Evolutionary conservation across 345 rosid genomes (phyloP).

Genomic region (Eucalyptus cloeziana): DNA sequence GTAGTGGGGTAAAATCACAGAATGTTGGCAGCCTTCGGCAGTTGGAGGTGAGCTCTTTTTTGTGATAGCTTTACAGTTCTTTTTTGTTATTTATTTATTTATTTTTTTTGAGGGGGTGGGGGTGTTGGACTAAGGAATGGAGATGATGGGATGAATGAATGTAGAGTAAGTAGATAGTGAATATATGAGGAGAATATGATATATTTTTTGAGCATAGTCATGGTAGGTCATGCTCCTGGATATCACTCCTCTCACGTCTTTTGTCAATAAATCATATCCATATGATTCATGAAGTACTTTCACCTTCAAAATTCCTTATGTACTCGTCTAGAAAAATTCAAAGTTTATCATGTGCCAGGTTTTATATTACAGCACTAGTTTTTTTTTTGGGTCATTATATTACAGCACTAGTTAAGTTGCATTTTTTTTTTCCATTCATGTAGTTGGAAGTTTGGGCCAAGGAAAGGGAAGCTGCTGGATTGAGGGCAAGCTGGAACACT

Average conservation of each 20-base stretch:
- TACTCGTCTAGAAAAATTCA: background rate
- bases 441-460: slow-evolving; percentile 95
- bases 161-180: background rate
- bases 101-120: background rate
- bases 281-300: background rate
- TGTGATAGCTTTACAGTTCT: background rate
- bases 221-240: background rate
- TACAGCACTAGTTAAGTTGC: background rate
- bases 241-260: background rate
- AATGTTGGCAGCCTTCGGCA: slow-evolving; percentile 64
- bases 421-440: background rate
- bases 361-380: background rate
- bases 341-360: background rate
- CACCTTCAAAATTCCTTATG: background rate
- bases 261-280: background rate
- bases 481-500: slow-evolving; percentile 76
- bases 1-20: slow-evolving; percentile 47
- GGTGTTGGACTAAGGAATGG: background rate
- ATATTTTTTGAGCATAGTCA: background rate
- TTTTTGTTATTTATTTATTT: background rate
- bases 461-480: slow-evolving; percentile 85
- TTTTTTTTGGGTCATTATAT: background rate
- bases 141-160: background rate
- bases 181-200: background rate
- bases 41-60: slow-evolving; percentile 40